Base-by-base conservation (phyloP, 2,329 filamentous ascomycete species). In the Alternaria consortialis region DNA sequence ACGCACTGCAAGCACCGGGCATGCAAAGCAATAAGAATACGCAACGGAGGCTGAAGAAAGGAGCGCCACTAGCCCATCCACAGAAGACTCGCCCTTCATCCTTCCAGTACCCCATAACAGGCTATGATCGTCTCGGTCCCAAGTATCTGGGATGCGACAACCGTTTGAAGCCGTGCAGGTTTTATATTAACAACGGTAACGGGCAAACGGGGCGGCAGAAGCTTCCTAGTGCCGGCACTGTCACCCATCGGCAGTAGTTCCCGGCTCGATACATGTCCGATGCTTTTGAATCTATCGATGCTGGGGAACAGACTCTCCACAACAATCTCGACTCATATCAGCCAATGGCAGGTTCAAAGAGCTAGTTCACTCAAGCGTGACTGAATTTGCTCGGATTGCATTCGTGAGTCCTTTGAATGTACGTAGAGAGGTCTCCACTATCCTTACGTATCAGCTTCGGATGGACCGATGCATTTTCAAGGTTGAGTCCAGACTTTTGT, bases 141-240 rank as follows among this genome's bases (percentile, higher is more conserved):
- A 34, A 34, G 17, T 29, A 32, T 36, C 1, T 48, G 32, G 46
- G 46, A 34, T 36, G 20, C 46, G 46, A 32, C 15, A 31, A 29
- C 31, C 46, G 31, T 20, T 34, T 36, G 46, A 48, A 11, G 46
- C 31, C 46, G 31, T 36, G 32, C 46, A 17, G 36, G 46, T 48
- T 48, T 48, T 15, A 20, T 32, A 48, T 48, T 48, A 25, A 48
- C 17, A 48, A 48, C 46, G 46, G 46, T 25, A 48, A 36, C 13
- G 17, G 46, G 17, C 12, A 20, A 17, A 31, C 31, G 31, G 32
- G n/a, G 46, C 46, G 46, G 46, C 46, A 50, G 29, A 50, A 20
- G 46, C 31, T 27, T 36, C 8, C 12, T 50, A 50, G 46, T 12
- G 8, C 32, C 46, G 46, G 46, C 20, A 50, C 13, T 36, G 13